Base-by-base conservation (phyloP, 305 asterid genomes). In the Solanum hybrid region DNA sequence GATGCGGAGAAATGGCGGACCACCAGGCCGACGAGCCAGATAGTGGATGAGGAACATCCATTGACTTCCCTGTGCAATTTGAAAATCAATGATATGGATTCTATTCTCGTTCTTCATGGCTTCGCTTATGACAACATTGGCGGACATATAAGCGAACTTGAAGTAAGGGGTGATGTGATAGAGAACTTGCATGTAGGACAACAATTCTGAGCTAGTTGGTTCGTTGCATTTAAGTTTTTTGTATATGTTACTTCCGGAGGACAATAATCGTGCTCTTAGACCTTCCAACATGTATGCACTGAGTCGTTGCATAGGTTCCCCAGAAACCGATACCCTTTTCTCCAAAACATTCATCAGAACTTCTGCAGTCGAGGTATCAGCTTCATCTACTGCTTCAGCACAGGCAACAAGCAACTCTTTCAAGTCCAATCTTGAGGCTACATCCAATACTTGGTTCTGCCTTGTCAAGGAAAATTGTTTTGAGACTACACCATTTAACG, bases 261-360 rank as follows among this genome's bases (percentile, higher is more conserved):
- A 93, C 81, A 96, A 89, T 90, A 94, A 37, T 80, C 97, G 89
- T 13, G 99, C 99, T 90, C 98, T 89, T 66, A 96, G 94, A 69
- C 99, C 98, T 95, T 97, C 99, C 93, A 96, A 60, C 97, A 96
- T 91, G 90, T 97, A 96, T 13, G 99, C 99, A 24, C 99, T 93
- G 42, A 97, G 89, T 69, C 99, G 92, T 90, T 97, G 93, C 31
- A 95, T 90, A 31, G 99, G 99, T 79, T 95, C 98, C 86, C 99
- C 99, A 29, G 94, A 96, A 0, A 97, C 96, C 0, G 99, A 97
- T 26, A 97, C 99, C 92, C 88, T 92, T 89, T 91, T 93, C 88
- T 96, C 99, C 78, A 97, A 71, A 66, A 90, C 89, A 40, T 93
- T 93, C 96, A 96, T 94, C 89, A 97, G 86, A 46, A 93, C 94